A percentile compares a stretch with the other conserved stretches of the same genome.
phyloP scores from a whole-genome alignment of 768 basidiomycete genomes.

The Xerocomellus intermedius region DNA sequence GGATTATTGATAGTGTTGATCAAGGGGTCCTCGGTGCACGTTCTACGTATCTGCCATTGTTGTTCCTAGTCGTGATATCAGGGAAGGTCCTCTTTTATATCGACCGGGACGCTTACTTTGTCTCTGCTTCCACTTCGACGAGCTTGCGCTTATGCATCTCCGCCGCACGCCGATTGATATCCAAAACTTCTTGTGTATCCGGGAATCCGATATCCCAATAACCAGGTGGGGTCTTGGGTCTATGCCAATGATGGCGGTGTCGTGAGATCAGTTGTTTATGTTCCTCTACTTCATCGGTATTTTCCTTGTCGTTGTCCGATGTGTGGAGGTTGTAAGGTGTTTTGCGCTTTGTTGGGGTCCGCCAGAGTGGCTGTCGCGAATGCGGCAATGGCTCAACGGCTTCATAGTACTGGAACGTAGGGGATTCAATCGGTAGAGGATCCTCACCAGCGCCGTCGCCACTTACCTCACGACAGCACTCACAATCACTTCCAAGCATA shows the following conservation, averaged over 20 bases:
- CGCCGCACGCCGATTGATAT: constrained; percentile 72
- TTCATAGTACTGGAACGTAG: constrained; percentile 64
- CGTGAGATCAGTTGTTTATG: constrained; percentile 72
- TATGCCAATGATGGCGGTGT: constrained; percentile 69
- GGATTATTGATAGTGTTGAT: constrained; percentile 8
- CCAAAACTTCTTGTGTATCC: constrained; percentile 72
- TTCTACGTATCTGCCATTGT: constrained; percentile 28
- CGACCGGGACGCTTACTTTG: constrained; percentile 39
- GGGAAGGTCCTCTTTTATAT: neutral
- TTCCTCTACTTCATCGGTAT: constrained; percentile 37
- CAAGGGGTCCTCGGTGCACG: constrained; percentile 17
- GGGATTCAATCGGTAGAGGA: neutral
- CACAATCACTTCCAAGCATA: constrained; percentile 78
- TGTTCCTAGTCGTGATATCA: constrained; percentile 14
- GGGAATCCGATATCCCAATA: constrained; percentile 95
- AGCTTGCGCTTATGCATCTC: constrained; percentile 71
- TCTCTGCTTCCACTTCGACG: constrained; percentile 57
- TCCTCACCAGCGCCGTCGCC: neutral
- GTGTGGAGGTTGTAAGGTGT: neutral
- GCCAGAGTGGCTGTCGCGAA: constrained; percentile 72
- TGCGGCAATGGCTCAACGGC: constrained; percentile 72
- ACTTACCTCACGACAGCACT: constrained; percentile 74
- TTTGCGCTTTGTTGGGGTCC: constrained; percentile 50
- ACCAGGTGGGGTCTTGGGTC: constrained; percentile 74
- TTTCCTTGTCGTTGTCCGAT: constrained; percentile 28